Evolutionary conservation across 2,329 filamentous ascomycete genomes (phyloP).

Genomic region (Geosmithia morbida): DNA sequence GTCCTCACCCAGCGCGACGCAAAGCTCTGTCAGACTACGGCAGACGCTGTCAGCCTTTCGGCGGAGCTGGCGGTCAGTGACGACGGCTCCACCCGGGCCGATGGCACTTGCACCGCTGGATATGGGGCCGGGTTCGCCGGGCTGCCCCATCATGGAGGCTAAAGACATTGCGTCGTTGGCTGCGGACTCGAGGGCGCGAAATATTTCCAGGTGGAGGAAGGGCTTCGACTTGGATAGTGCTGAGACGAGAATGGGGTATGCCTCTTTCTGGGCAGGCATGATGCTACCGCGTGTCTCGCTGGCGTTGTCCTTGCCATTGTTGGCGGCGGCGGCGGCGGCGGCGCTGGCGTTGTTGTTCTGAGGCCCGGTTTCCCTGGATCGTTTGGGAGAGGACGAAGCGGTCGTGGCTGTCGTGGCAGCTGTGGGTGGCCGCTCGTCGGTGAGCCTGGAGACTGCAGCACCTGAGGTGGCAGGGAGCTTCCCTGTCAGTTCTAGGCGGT

Average conservation of each 20-base stretch:
- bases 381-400: slow-evolving; percentile 78
- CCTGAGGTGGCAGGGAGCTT: slow-evolving; percentile 74
- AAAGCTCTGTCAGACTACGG: slow-evolving; percentile 82
- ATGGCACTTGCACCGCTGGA: slow-evolving; percentile 52
- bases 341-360: neutral
- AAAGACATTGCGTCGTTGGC: slow-evolving; percentile 70
- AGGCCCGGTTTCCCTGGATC: slow-evolving; percentile 16
- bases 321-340: slow-evolving; percentile 1
- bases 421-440: slow-evolving; percentile 73
- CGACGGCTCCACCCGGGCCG: slow-evolving; percentile 25
- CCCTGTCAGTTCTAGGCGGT: slow-evolving; percentile 76
- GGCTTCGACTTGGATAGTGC: slow-evolving; percentile 67
- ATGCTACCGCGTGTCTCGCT: slow-evolving; percentile 21
- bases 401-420: slow-evolving; percentile 87
- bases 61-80: slow-evolving; percentile 71
- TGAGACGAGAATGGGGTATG: slow-evolving; percentile 66
- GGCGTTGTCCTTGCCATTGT: slow-evolving; percentile 5
- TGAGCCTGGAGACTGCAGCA: slow-evolving; percentile 59
- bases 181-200: slow-evolving; percentile 64
- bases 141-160: slow-evolving; percentile 61
- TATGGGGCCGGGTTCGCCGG: slow-evolving; percentile 53
- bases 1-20: slow-evolving; percentile 64
- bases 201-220: slow-evolving; percentile 57
- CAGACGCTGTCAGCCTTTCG: slow-evolving; percentile 90
- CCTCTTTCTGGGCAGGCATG: slow-evolving; percentile 26